Percentiles rank a stretch among this genome's conserved stretches.
Evolutionary conservation across 306 rosid species (phyloP).

Genomic region (Rosa persica): DNA sequence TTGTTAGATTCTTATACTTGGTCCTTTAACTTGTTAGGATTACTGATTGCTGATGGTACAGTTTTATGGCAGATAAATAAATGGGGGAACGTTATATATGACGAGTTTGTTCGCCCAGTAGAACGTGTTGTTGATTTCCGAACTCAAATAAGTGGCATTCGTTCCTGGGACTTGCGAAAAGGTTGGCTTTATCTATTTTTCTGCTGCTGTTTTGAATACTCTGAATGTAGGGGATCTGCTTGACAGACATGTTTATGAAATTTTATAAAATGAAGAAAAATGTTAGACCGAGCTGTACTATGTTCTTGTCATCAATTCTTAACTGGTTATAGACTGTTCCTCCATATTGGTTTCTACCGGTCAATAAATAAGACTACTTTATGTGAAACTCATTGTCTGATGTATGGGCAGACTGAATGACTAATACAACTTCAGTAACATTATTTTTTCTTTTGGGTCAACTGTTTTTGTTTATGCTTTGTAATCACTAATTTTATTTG

Average conservation of each 20-base stretch:
- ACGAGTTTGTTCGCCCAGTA: slow-evolving; percentile 80
- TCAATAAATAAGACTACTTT: not conserved
- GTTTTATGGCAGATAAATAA: slow-evolving; percentile 70
- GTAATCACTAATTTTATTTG: not conserved
- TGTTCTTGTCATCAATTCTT: not conserved
- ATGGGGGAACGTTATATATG: slow-evolving; percentile 90
- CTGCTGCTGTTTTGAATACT: not conserved
- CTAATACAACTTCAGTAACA: not conserved
- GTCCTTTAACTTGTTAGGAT: slow-evolving; percentile 15
- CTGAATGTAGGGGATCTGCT: not conserved
- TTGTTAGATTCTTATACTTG: not conserved
- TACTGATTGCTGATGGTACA: slow-evolving; percentile 33
- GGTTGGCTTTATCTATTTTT: slow-evolving; percentile 38
- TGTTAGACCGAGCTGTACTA: not conserved
- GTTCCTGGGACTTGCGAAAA: slow-evolving; percentile 77
- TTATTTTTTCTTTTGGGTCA: not conserved
- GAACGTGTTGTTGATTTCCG: slow-evolving; percentile 88
- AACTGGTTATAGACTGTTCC: not conserved
- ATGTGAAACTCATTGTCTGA: not conserved
- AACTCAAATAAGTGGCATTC: slow-evolving; percentile 85
- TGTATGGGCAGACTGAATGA: not conserved
- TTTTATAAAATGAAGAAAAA: not conserved
- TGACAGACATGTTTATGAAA: not conserved
- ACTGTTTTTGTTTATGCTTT: not conserved
- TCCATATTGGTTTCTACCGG: not conserved